These are phyloP conservation scores for Pythium periplocum DNA, from an alignment of 352 stramenopile genomes.

Conservation along the genomic window DNA sequence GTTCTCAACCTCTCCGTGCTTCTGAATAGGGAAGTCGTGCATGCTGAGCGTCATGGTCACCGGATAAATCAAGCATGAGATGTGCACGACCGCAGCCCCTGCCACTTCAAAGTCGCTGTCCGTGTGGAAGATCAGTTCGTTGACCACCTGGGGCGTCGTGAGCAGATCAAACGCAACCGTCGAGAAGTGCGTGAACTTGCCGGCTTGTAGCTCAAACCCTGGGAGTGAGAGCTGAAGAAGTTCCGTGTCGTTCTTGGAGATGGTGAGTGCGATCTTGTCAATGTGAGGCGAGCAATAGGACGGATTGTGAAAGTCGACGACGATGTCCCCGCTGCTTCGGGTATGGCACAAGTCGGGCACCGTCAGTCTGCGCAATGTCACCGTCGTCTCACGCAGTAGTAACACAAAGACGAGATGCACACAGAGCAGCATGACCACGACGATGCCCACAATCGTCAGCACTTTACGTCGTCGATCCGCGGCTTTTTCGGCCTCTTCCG, in stretches of 20 bases:
- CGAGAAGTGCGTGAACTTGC: conserved; percentile 41
- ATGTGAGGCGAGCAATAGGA: conserved; percentile 69
- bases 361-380: conserved; percentile 47
- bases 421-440: conserved; percentile 30
- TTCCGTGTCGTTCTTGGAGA: conserved; percentile 45
- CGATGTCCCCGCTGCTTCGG: conserved; percentile 36
- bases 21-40: conserved; percentile 26
- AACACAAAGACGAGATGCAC: conserved; percentile 63
- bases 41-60: conserved; percentile 68
- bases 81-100: conserved; percentile 44
- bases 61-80: conserved; percentile 64
- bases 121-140: conserved; percentile 47
- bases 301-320: conserved; percentile 66
- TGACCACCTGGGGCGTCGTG: conserved; percentile 33
- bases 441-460: conserved; percentile 5
- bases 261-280: conserved; percentile 43
- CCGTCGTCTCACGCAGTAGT: conserved; percentile 54
- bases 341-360: conserved; percentile 68
- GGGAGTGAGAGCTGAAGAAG: conserved; percentile 47
- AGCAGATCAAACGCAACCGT: conserved; percentile 43
- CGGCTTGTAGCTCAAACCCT: conserved; percentile 46
- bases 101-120: conserved; percentile 33
- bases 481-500: no score
- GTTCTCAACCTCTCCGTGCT: not conserved
- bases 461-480: no score